A percentile compares a stretch with the other conserved stretches of the same genome.
Evolutionary conservation across 768 basidiomycete genomes (phyloP).

Genomic region (Suillus alpinus): DNA sequence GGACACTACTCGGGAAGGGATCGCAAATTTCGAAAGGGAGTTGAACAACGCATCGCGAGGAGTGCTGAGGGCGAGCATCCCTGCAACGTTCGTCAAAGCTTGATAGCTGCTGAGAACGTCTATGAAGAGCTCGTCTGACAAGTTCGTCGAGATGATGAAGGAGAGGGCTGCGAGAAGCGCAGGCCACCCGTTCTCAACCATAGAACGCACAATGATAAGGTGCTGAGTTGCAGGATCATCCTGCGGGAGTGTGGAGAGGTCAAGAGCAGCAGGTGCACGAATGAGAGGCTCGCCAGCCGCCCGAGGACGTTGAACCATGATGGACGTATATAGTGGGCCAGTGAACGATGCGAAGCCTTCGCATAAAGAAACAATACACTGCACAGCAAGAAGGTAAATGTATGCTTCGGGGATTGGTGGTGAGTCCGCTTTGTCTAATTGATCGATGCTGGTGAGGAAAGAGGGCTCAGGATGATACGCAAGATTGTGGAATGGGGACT

Average conservation of each 20-base stretch:
- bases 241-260: slow-evolving; percentile 51
- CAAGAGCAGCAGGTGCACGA: slow-evolving; percentile 72
- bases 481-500: slow-evolving; percentile 18
- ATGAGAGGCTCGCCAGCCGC: slow-evolving; percentile 61
- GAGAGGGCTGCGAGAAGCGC: slow-evolving; percentile 87
- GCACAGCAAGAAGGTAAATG: slow-evolving; percentile 86
- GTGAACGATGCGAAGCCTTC: slow-evolving; percentile 80
- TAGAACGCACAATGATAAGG: slow-evolving; percentile 64
- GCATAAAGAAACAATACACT: slow-evolving; percentile 82
- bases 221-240: slow-evolving; percentile 54
- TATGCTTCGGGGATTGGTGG: slow-evolving; percentile 93
- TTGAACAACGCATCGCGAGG: slow-evolving; percentile 93
- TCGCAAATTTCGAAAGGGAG: slow-evolving; percentile 84
- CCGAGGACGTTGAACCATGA: slow-evolving; percentile 65
- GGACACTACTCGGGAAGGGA: slow-evolving; percentile 87
- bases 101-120: slow-evolving; percentile 83
- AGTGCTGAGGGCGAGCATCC: slow-evolving; percentile 81
- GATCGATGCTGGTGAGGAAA: slow-evolving; percentile 75
- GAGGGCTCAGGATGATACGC: neutral
- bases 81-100: slow-evolving; percentile 82
- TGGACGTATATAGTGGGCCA: slow-evolving; percentile 69
- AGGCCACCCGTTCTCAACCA: slow-evolving; percentile 90
- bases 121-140: slow-evolving; percentile 89
- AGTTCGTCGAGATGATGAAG: slow-evolving; percentile 84
- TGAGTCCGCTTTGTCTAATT: slow-evolving; percentile 95